These are phyloP conservation scores for Huntiella savannae DNA, from an alignment of 2,329 filamentous ascomycete species.

Conservation along the genomic window DNA sequence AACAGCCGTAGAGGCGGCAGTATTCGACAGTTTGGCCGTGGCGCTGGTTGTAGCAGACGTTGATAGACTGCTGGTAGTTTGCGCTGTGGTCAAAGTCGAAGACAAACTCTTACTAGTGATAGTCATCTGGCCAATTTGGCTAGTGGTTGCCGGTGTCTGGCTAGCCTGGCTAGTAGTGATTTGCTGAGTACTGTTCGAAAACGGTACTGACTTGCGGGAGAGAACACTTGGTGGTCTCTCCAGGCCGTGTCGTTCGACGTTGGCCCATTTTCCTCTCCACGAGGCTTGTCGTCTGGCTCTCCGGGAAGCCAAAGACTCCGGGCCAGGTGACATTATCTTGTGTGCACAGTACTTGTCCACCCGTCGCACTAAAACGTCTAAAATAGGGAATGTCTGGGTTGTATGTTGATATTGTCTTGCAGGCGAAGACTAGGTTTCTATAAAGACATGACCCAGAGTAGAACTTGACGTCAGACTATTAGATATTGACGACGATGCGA, in stretches of 20 bases:
- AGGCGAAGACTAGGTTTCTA: slow-evolving; percentile 1
- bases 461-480: background rate
- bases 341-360: background rate
- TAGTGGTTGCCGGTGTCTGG: too few relatives aligned
- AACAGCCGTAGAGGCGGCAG: too few relatives aligned
- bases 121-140: too few relatives aligned
- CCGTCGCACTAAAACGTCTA: too few relatives aligned
- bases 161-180: too few relatives aligned
- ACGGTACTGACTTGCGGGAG: background rate
- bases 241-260: slow-evolving; percentile 6
- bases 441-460: slow-evolving; percentile 5
- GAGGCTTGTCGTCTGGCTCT: slow-evolving; percentile 6
- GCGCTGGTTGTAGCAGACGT: too few relatives aligned
- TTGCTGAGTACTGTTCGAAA: background rate
- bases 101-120: background rate
- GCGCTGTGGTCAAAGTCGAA: too few relatives aligned
- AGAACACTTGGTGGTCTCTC: slow-evolving; percentile 5
- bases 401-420: slow-evolving; percentile 1
- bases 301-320: slow-evolving; percentile 5
- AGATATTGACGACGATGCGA: background rate
- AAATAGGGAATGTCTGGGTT: too few relatives aligned
- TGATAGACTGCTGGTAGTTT: too few relatives aligned
- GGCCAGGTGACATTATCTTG: slow-evolving; percentile 4
- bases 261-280: slow-evolving; percentile 6
- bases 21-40: too few relatives aligned